Percentiles rank a stretch among this genome's conserved stretches.
phyloP scores from a whole-genome alignment of 73 alveolate genomes.

The Paramecium sexaurelia region DNA sequence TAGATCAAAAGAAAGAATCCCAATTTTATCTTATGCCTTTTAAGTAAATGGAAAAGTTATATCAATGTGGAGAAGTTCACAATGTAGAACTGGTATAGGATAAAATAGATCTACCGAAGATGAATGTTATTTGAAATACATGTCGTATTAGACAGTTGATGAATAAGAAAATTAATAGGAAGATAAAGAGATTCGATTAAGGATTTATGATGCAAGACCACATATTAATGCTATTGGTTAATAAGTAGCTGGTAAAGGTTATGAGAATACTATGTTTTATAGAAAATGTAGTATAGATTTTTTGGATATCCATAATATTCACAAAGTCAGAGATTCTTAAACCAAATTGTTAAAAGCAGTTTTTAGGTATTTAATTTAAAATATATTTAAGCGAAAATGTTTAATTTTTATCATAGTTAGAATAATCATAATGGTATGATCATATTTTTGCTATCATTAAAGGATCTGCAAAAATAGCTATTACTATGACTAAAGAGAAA shows the following conservation, averaged over 20 bases:
- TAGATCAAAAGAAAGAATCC: constrained; percentile 69
- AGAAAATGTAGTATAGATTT: constrained; percentile 84
- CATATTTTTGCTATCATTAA: constrained; percentile 61
- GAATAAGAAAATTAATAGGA: constrained; percentile 6
- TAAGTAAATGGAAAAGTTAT: background rate
- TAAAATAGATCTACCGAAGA: constrained; percentile 67
- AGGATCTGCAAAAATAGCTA: constrained; percentile 67
- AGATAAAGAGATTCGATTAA: constrained; percentile 7
- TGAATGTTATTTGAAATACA: constrained; percentile 41
- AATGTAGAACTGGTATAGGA: constrained; percentile 62
- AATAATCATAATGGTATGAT: constrained; percentile 65
- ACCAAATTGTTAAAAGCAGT: constrained; percentile 58
- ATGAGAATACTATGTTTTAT: constrained; percentile 85
- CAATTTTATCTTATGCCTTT: constrained; percentile 57
- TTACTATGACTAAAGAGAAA: constrained; percentile 45
- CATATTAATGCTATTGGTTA: constrained; percentile 93
- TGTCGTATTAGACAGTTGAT: background rate
- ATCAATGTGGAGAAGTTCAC: constrained; percentile 67
- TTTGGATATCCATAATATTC: constrained; percentile 95
- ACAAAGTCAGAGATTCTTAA: constrained; percentile 91
- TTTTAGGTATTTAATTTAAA: background rate
- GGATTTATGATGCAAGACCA: constrained; percentile 92
- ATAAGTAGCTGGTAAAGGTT: constrained; percentile 94
- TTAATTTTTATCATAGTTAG: constrained; percentile 56
- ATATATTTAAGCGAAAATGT: background rate